Conservation (phyloP, 345 rosid species). For the Lepidium sativum region DNA sequence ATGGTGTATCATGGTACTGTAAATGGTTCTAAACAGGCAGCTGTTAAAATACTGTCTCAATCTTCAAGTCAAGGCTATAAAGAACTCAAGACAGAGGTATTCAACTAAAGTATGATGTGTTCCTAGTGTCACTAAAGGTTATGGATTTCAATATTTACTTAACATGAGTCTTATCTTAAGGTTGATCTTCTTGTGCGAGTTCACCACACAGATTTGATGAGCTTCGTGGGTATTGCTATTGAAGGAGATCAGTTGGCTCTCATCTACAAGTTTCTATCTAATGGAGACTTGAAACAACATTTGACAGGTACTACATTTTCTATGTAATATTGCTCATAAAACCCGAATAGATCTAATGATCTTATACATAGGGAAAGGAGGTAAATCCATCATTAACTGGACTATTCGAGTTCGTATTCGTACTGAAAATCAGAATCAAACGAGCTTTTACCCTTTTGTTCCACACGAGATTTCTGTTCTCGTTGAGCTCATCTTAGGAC, state of each 20-base stretch:
- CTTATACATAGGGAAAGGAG: neutral
- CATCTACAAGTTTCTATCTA: conserved; percentile 36
- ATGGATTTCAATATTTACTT: neutral
- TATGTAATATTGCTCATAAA: neutral
- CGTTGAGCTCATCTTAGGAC: too few species aligned
- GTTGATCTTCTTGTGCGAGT: conserved; percentile 35
- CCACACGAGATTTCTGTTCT: too few species aligned
- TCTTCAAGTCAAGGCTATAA: conserved; percentile 31
- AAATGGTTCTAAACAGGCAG: conserved; percentile 30
- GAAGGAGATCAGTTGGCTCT: conserved; percentile 30
- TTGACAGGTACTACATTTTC: conserved; percentile 18
- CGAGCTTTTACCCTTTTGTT: too few species aligned
- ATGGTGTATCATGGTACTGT: conserved; percentile 30
- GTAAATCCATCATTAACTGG: conserved; percentile 20
- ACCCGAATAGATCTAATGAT: neutral
- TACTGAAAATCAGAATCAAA: too few species aligned
- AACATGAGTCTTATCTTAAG: conserved; percentile 4
- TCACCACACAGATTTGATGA: conserved; percentile 40
- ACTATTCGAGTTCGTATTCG: neutral
- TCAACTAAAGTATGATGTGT: neutral
- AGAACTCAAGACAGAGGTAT: conserved; percentile 40
- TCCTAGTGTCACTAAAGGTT: neutral
- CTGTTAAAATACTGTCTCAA: conserved; percentile 39
- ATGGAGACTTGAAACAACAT: conserved; percentile 30
- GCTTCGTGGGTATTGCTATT: conserved; percentile 40